Evolutionary conservation across 176 grass and related monocot genomes (phyloP).

Genomic region (Oryza glumipatula): DNA sequence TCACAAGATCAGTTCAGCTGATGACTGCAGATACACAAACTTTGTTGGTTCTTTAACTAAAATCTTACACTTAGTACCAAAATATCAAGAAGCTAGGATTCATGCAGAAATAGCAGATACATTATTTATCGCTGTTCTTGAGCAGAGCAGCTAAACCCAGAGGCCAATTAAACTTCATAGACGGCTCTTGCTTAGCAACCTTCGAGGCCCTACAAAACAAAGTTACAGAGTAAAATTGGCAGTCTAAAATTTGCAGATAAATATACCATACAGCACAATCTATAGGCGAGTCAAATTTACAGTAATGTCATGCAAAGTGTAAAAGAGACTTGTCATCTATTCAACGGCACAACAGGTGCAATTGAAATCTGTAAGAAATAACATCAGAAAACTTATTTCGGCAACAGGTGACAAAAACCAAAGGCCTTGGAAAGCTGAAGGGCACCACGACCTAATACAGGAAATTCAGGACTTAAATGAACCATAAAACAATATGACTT

Average conservation of each 20-base stretch:
- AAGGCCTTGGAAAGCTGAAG: neutral
- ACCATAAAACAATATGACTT: neutral
- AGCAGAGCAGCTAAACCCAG: slow-evolving; percentile 73
- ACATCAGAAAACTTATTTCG: neutral
- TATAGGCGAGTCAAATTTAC: neutral
- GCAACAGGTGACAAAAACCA: neutral
- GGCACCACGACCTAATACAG: neutral
- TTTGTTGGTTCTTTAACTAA: slow-evolving; percentile 20
- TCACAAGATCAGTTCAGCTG: neutral
- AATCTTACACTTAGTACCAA: slow-evolving; percentile 33
- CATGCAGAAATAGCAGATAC: neutral
- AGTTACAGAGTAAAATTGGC: neutral
- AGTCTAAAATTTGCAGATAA: neutral
- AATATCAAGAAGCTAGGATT: slow-evolving; percentile 24
- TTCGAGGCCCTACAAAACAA: slow-evolving; percentile 67
- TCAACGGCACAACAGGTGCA: neutral
- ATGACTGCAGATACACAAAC: neutral
- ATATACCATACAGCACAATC: neutral
- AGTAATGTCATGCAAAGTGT: neutral
- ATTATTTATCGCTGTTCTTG: slow-evolving; percentile 62
- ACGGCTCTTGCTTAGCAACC: slow-evolving; percentile 47
- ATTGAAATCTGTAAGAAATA: neutral
- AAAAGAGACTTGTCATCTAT: neutral
- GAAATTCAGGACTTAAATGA: too few relatives aligned
- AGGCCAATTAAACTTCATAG: slow-evolving; percentile 62